A percentile compares a stretch with the other conserved stretches of the same genome.
phyloP scores from a whole-genome alignment of 495 filamentous ascomycete genomes.

The Neurospora discreta region DNA sequence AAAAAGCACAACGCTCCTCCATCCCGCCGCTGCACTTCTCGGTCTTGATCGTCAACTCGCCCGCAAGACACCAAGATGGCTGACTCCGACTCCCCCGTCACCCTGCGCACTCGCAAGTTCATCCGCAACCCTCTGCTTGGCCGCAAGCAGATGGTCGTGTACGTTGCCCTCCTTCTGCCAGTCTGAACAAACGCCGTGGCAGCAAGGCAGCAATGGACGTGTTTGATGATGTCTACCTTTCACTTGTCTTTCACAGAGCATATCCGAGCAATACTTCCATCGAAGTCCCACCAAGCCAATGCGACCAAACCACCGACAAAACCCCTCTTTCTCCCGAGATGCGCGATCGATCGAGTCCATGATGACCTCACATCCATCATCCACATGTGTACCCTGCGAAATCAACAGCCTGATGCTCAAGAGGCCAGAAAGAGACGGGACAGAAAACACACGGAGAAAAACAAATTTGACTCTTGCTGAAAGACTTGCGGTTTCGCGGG shows the following conservation, averaged over 20 bases:
- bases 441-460: background rate
- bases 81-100: conserved; percentile 75
- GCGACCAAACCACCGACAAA: background rate
- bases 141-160: conserved; percentile 99
- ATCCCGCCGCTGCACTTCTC: conserved; percentile 2
- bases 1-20: conserved; percentile 7
- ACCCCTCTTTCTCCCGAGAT: background rate
- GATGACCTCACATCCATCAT: background rate
- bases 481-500: background rate
- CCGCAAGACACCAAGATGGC: conserved; percentile 52
- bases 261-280: background rate
- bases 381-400: background rate
- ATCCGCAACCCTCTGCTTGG: conserved; percentile 97
- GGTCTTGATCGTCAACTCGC: conserved; percentile 16
- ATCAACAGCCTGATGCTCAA: background rate
- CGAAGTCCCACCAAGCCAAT: background rate
- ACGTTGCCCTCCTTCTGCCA: conserved; percentile 40
- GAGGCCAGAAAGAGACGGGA: background rate
- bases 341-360: background rate
- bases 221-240: background rate
- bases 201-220: background rate
- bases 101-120: conserved; percentile 99
- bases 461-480: background rate
- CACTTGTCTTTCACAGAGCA: background rate
- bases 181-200: background rate